These are phyloP conservation scores for Orbilia javanica DNA, from an alignment of 2,329 filamentous ascomycete genomes.

Conservation along the genomic window DNA sequence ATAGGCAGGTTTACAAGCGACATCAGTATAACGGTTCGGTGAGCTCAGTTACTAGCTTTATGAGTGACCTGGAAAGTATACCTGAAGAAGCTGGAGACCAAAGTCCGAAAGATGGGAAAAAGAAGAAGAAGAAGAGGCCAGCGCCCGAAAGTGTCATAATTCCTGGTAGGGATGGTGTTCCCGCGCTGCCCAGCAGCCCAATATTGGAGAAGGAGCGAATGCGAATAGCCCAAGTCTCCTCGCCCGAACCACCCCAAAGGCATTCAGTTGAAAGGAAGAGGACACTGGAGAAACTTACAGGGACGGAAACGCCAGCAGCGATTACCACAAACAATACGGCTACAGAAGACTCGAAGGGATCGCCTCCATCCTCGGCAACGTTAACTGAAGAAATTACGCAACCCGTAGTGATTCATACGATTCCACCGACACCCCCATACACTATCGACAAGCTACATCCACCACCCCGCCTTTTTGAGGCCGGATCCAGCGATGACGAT, in stretches of 20 bases:
- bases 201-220: slow-evolving; percentile 37
- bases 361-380: slow-evolving; percentile 52
- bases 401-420: slow-evolving; percentile 44
- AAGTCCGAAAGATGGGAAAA: slow-evolving; percentile 21
- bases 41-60: slow-evolving; percentile 52
- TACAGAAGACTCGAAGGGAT: slow-evolving; percentile 28
- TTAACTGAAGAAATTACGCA: slow-evolving; percentile 51
- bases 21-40: slow-evolving; percentile 46
- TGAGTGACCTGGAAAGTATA: slow-evolving; percentile 56
- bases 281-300: slow-evolving; percentile 41
- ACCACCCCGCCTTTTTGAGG: slow-evolving; percentile 35
- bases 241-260: slow-evolving; percentile 29
- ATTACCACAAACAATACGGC: not conserved
- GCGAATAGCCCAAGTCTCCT: slow-evolving; percentile 15
- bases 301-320: not conserved
- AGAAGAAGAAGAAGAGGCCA: slow-evolving; percentile 49
- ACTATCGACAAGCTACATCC: slow-evolving; percentile 16
- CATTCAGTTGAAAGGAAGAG: slow-evolving; percentile 34
- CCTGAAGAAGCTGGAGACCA: slow-evolving; percentile 44
- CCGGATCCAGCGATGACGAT: slow-evolving; percentile 40
- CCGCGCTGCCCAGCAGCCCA: slow-evolving; percentile 47
- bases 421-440: slow-evolving; percentile 47
- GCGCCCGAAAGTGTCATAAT: slow-evolving; percentile 46
- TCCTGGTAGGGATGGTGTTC: slow-evolving; percentile 46
- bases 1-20: slow-evolving; percentile 33